Conservation (phyloP, 2,329 filamentous ascomycete species). For the Anthostomella pinea region DNA sequence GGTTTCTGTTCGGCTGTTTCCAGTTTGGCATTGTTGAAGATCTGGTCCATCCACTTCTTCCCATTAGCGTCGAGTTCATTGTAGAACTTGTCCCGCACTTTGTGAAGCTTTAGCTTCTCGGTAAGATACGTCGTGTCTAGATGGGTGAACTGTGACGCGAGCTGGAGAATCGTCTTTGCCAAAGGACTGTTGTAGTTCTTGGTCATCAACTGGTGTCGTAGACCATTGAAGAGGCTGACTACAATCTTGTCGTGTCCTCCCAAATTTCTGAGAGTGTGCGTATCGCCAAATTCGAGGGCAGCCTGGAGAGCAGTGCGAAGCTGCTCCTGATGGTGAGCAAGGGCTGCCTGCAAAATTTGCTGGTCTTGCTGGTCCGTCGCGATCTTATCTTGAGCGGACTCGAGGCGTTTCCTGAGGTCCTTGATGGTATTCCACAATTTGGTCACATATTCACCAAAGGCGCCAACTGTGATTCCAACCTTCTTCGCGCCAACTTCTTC, state of each 20-base stretch:
- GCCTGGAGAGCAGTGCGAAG: slow-evolving; percentile 52
- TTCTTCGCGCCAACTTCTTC: slow-evolving; percentile 34
- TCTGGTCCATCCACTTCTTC: slow-evolving; percentile 42
- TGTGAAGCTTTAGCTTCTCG: slow-evolving; percentile 64
- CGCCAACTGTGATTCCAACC: slow-evolving; percentile 30
- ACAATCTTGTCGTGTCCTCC: slow-evolving; percentile 57
- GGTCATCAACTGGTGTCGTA: slow-evolving; percentile 53
- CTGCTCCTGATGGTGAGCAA: slow-evolving; percentile 45
- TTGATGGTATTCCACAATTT: slow-evolving; percentile 47
- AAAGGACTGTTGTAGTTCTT: slow-evolving; percentile 52
- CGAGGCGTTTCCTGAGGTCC: slow-evolving; percentile 41
- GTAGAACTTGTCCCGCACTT: slow-evolving; percentile 63
- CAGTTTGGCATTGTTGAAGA: slow-evolving; percentile 29
- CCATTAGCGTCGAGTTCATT: slow-evolving; percentile 58
- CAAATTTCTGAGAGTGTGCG: slow-evolving; percentile 54
- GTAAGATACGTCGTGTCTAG: slow-evolving; percentile 56
- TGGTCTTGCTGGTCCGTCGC: slow-evolving; percentile 29
- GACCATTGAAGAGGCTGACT: slow-evolving; percentile 50
- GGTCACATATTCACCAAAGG: slow-evolving; percentile 52
- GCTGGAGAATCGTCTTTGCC: slow-evolving; percentile 54
- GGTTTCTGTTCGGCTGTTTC: slow-evolving; percentile 5
- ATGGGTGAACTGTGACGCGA: slow-evolving; percentile 62
- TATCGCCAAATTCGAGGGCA: slow-evolving; percentile 53
- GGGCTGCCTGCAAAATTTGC: slow-evolving; percentile 40
- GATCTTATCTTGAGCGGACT: slow-evolving; percentile 18